Base-by-base conservation (phyloP, 2,329 filamentous ascomycete species). In the Emmonsiellopsis sp. region DNA sequence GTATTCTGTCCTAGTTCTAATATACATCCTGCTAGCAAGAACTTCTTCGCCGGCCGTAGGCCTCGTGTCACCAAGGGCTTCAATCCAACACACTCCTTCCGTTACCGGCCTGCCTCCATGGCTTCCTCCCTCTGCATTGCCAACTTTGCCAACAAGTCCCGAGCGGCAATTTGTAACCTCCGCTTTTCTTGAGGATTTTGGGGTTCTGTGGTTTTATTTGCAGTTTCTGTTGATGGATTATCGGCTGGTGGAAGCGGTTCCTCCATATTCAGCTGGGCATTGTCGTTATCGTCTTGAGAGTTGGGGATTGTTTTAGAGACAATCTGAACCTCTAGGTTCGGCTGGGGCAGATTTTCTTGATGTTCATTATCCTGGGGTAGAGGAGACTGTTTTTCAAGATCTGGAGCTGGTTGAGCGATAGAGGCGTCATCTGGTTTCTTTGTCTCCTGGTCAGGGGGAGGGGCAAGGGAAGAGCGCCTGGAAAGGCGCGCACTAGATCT, bases 111-210 rank as follows among this genome's bases (percentile, higher is more conserved):
- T 26, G 60, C 64, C 45, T 69, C 68, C 66, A 70, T 67, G 8
- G 65, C 66, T 54, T 71, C 69, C 53, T 72, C 70, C 6, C 68
- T 66, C 53, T 70, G 65, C 66, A 72, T 69, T 8, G 66, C 67
- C 47, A 68, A 54, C 41, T 63, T 65, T 20, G 62, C 65, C 61
- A 71, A 61, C 13, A 57, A 57, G 57, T 72, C 67, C 43, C 68
- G 63, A 50, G 64, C 62, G 50, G 66, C 64, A 45, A 69, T 58
- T 56, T 65, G 66, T 31, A 67, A 63, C 48, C 66, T 70, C 26
- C 55, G 51, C 60, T 65, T 41, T 7, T 30, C 46, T n/a, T 11
- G 34, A 30, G 10, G 11, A 3, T 13, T 13, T 49, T n/a, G 10
- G 7, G 34, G 20, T 15, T 49, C 15, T 31, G 46, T 10, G 11